These are phyloP conservation scores for Arxiozyma heterogenica DNA, from an alignment of 1,139 yeast genomes.

Conservation along the genomic window DNA sequence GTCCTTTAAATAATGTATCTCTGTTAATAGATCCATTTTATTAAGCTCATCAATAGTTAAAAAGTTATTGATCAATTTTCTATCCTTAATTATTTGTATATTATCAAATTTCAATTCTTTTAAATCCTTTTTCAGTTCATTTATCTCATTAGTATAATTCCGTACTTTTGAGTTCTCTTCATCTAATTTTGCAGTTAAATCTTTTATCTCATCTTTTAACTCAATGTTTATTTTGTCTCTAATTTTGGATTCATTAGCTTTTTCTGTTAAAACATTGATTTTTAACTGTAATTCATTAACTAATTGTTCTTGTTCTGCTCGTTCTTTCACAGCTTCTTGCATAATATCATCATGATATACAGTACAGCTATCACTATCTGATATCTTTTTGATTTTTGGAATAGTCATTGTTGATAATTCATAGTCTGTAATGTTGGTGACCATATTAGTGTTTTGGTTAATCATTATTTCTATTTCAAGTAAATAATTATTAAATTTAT, in stretches of 20 bases:
- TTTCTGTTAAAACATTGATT: neutral
- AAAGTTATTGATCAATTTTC: constrained; percentile 1
- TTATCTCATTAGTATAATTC: neutral
- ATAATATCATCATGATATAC: neutral
- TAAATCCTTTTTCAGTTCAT: neutral
- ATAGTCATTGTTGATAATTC: neutral
- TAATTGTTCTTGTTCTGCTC: neutral
- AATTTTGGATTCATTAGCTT: neutral
- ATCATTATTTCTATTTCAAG: neutral
- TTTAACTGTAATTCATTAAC: constrained; percentile 2
- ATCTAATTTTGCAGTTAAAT: neutral
- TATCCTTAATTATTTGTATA: constrained; percentile 4
- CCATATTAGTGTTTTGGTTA: too few relatives aligned
- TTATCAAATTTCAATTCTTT: constrained; percentile 1
- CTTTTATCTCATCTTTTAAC: constrained; percentile 1
- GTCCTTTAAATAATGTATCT: constrained; percentile 6
- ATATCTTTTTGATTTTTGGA: neutral
- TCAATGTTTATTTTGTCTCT: neutral
- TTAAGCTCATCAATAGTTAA: constrained; percentile 7
- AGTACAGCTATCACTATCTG: too few relatives aligned
- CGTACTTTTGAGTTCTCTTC: neutral
- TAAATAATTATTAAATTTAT: too few relatives aligned
- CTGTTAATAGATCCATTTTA: constrained; percentile 12
- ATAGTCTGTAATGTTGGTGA: neutral
- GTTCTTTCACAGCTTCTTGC: neutral